Base-by-base conservation (phyloP, 1,284 basidiomycete species). In the Clitocybe nebularis region DNA sequence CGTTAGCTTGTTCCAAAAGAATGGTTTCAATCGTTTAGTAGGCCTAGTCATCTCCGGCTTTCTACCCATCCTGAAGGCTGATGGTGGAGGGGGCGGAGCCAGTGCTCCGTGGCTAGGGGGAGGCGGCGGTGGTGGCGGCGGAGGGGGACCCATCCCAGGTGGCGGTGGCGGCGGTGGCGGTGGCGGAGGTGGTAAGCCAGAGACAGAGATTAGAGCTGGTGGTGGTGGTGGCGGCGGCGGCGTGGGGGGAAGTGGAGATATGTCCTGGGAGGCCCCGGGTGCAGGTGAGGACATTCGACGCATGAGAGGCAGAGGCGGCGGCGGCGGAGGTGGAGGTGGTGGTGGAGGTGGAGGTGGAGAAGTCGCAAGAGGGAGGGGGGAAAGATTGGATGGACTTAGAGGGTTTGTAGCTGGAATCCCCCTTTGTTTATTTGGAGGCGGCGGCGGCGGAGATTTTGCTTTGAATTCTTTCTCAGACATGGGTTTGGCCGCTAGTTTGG, bases 1-100 rank as follows among this genome's bases (percentile, higher is more conserved):
- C 5, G 74, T 65, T 5, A 93, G 50, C 56, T 95, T 94, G 51
- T 82, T 87, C 92, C 93, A 95, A 61, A 93, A 93, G 64, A 95
- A 90, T 0, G 91, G 87, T 61, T 86, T 89, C 40, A 93, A 63
- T 46, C 82, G 79, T 57, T 83, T 85, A 2, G 62, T 55, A 11
- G 77, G 79, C 25, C 59, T 67, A 29, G 50, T 56, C 20, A 54
- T 52, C 46, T 62, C 64, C 28, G 52, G 46, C 44, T 62, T 61
- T 36, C 53, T 44, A 39, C 53, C 55, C 41, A 57, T 53, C 47
- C 57, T 60, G 54, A 66, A 67, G 7, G 64, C 58, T 4, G 63
- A 55, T 3, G 68, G 63, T 1, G 69, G 62, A 2, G 68, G 63
- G 0, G 67, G 66, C 3, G 67, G 67, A 16, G 66, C 29, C 5